phyloP scores from a whole-genome alignment of 108 stramenopile genomes.

The Cyclotella sp. region DNA sequence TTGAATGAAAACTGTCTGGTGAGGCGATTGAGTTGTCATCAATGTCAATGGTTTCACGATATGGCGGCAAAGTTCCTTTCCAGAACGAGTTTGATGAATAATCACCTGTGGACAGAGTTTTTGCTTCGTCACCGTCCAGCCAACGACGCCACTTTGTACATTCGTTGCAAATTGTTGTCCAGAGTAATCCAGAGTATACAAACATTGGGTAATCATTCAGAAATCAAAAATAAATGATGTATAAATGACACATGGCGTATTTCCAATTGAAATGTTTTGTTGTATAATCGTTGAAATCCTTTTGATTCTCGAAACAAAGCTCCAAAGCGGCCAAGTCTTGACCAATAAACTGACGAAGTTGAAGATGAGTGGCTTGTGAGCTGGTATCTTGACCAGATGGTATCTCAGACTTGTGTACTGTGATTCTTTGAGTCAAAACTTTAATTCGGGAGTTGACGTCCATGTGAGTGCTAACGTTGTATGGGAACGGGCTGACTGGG shows the following conservation, averaged over 20 bases:
- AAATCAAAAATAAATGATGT: background rate
- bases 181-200: slow-evolving; percentile 2
- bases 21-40: background rate
- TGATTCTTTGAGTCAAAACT: background rate
- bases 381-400: slow-evolving; percentile 1
- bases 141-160: slow-evolving; percentile 1
- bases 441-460: background rate
- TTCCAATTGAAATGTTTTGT: slow-evolving; percentile 5
- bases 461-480: slow-evolving; percentile 7
- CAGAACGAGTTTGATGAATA: background rate
- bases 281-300: background rate
- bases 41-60: background rate
- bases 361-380: slow-evolving; percentile 4
- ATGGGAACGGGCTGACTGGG: slow-evolving; percentile 3
- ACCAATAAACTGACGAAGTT: slow-evolving; percentile 7
- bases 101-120: slow-evolving; percentile 1
- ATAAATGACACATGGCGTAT: slow-evolving; percentile 4
- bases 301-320: slow-evolving; percentile 1
- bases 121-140: no score
- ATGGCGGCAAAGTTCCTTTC: background rate
- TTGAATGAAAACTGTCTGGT: background rate
- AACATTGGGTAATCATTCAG: background rate
- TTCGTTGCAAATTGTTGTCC: slow-evolving; percentile 4
- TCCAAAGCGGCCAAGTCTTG: slow-evolving; percentile 1
- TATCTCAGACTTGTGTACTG: slow-evolving; percentile 4